A percentile compares a stretch with the other conserved stretches of the same genome.
These are phyloP conservation scores for Cercospora nicotianae DNA, from an alignment of 2,329 filamentous ascomycete species.

Conservation along the genomic window DNA sequence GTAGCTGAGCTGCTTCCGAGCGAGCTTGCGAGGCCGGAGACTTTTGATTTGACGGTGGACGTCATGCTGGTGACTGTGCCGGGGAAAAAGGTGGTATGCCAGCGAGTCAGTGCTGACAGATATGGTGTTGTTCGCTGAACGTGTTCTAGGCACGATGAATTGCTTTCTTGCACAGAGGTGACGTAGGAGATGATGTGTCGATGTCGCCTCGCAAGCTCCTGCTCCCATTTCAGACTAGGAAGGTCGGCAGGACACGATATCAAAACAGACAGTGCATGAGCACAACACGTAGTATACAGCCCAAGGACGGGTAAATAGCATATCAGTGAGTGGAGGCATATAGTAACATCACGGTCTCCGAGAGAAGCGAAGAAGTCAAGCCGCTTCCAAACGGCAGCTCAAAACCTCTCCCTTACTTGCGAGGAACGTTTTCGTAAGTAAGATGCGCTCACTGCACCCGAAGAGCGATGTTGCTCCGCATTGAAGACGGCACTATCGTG, in stretches of 20 bases:
- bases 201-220: background rate
- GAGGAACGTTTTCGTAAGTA: background rate
- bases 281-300: background rate
- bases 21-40: slow-evolving; percentile 23
- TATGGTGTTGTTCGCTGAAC: background rate
- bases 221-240: background rate
- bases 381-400: background rate
- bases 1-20: slow-evolving; percentile 23
- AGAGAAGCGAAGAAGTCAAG: background rate
- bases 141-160: background rate
- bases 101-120: background rate
- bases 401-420: background rate
- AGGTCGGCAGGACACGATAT: background rate
- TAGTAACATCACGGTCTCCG: background rate
- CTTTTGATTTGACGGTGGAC: slow-evolving; percentile 27
- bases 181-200: background rate
- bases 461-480: background rate
- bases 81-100: background rate
- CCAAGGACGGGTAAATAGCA: background rate
- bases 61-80: slow-evolving; percentile 22
- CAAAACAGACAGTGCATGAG: background rate
- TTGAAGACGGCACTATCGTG: background rate
- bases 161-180: background rate
- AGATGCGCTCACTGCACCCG: background rate
- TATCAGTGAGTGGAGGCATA: background rate